phyloP scores from a whole-genome alignment of 257 asterid genomes.

The Nicotiana otophora region DNA sequence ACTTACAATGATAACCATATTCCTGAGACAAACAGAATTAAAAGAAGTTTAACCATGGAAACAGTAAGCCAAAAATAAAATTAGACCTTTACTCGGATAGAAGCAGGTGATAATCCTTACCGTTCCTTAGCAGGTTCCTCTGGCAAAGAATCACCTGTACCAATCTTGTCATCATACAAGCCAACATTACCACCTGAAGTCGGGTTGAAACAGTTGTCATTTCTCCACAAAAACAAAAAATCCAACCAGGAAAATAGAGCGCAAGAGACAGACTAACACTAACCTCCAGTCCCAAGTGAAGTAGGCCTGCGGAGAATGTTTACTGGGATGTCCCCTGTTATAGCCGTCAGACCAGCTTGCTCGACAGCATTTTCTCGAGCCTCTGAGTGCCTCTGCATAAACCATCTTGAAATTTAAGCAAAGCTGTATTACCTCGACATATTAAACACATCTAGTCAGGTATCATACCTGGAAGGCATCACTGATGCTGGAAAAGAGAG shows the following conservation, averaged over 20 bases:
- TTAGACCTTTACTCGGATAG: background rate
- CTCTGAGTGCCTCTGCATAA: constrained; percentile 49
- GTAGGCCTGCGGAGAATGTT: constrained; percentile 46
- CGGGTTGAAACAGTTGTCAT: background rate
- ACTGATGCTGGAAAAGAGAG: constrained; percentile 30
- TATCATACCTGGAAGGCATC: constrained; percentile 47
- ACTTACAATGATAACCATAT: background rate
- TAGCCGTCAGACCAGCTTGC: constrained; percentile 27
- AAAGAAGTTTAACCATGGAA: background rate
- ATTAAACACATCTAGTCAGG: background rate
- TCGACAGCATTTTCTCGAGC: constrained; percentile 42
- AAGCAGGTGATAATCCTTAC: constrained; percentile 30
- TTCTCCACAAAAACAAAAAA: background rate
- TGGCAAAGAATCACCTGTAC: constrained; percentile 32
- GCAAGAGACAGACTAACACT: constrained; percentile 21
- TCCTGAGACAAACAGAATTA: background rate
- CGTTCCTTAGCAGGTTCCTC: constrained; percentile 59
- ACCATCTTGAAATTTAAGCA: constrained; percentile 28
- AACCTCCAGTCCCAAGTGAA: constrained; percentile 58
- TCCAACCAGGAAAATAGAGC: constrained; percentile 2
- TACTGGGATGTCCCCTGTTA: constrained; percentile 34
- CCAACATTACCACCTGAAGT: constrained; percentile 39
- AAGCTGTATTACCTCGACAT: constrained; percentile 14
- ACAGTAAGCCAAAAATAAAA: background rate
- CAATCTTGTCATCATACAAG: constrained; percentile 39